Evolutionary conservation across 1,139 yeast genomes (phyloP), one percentile per base, ranked within the genome.

Genomic region (Blastobotrys malaysiensis): DNA sequence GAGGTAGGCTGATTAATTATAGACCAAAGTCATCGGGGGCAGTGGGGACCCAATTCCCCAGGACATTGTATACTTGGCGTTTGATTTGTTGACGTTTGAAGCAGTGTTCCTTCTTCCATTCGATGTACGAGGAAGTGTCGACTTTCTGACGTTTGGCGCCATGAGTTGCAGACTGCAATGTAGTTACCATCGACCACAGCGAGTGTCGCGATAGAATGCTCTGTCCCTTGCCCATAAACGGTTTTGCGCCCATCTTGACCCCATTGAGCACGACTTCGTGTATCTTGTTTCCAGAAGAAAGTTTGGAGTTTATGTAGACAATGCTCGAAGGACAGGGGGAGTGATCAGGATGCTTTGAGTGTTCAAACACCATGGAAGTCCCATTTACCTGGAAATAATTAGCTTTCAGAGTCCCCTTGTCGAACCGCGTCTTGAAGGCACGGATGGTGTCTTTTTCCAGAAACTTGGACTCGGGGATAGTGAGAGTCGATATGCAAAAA

Each of bases 401-500:
- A 16, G 14, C 4, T 4, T 16, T 14, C 19, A 26, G n/a, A 19
- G 49, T 16, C 48, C 1, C 43, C 18, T 11, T 27, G 24, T 16
- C n/a, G n/a, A 55, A 20, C 6, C 57, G 53, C 3, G 24, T 18
- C 22, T 50, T 36, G 57, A 70, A 71, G 11, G 73, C 71, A 44
- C 95, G 70, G 1, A 68, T 58, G n/a, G 84, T 67, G 52, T 81
- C 83, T 0, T 50, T 59, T 0, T 46, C 49, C 16, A 65, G 59
- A 44, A 65, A 63, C 51, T 73, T 72, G 2, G 65, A 61, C 5
- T 66, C 61, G 0, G 85, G 84, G 0, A 88, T 63, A 0, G 88
- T 79, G 51, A 90, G 62, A 60, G 77, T 80, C 27, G 74, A 71
- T 18, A 90, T 66, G 60, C 69, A 83, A 2, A 83, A 65, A 5